Percentiles rank a stretch among this genome's conserved stretches.
Evolutionary conservation across 345 rosid species (phyloP).

Genomic region (Citrus sinensis): DNA sequence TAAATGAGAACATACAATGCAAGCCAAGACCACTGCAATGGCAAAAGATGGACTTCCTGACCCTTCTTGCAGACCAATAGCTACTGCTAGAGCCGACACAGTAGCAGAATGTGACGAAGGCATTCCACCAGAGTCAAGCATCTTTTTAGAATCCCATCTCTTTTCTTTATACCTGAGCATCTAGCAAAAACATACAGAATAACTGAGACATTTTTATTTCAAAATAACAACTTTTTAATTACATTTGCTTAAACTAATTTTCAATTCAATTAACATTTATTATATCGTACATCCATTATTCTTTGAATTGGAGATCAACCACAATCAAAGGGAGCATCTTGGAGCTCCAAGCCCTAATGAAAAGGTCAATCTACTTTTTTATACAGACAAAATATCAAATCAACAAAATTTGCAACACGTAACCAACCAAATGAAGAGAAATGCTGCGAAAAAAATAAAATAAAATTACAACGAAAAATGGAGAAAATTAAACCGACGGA

Average conservation of each 20-base stretch:
- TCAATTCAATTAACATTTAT: neutral
- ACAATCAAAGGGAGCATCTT: neutral
- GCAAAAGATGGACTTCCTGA: constrained; percentile 76
- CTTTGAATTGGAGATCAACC: neutral
- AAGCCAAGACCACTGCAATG: constrained; percentile 78
- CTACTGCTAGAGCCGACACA: constrained; percentile 82
- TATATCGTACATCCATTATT: too few relatives aligned
- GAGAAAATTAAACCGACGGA: constrained; percentile 28
- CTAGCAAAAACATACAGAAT: constrained; percentile 40
- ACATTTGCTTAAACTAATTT: neutral
- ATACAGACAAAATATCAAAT: neutral
- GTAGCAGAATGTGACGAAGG: constrained; percentile 97
- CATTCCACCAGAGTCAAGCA: constrained; percentile 95
- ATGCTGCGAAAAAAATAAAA: neutral
- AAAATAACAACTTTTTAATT: neutral
- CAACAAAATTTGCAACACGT: neutral
- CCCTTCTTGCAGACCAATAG: constrained; percentile 82
- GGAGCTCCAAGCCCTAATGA: neutral
- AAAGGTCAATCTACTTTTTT: neutral
- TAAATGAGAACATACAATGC: constrained; percentile 57
- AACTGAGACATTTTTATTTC: constrained; percentile 26
- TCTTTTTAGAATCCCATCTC: constrained; percentile 89
- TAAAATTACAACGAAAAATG: neutral
- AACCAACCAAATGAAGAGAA: neutral
- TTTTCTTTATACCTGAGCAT: constrained; percentile 91